Evolutionary conservation across 306 rosid species (phyloP), one percentile per base, ranked within the genome.

Genomic region (Dryas alaskensis): DNA sequence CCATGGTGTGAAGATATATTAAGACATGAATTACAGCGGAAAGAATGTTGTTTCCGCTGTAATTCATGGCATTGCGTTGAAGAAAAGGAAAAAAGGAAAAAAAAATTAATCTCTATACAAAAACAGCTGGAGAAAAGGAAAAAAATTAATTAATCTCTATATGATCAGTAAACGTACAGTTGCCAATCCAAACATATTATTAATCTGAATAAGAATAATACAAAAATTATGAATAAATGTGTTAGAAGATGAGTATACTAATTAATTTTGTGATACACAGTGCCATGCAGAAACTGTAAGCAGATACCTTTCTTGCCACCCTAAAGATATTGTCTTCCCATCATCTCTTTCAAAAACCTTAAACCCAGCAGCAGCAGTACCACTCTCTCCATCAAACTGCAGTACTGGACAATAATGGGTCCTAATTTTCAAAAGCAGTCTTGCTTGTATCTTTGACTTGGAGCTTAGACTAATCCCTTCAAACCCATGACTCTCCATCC

Each of bases 261-360:
- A 10, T 25, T 0, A 7, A 39, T 64, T 10, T 52, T 69, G 65
- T 76, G 78, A 53, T 25, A 76, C 64, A 73, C 89, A 76, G 45
- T 86, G 81, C 97, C 97, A 92, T 72, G 89, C 85, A 42, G 97
- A 86, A 45, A 86, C 90, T 0, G 92, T 87, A 6, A 87, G 88
- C 61, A 92, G 80, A 83, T 81, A 74, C 85, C 97, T 89, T 72
- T 87, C 81, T 76, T 92, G 96, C 97, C 97, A 92, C 31, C 92
- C 91, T 37, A 92, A 70, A 65, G 92, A 92, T 51, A 92, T 75
- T 17, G 92, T 90, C 66, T 70, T 83, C 64, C 90, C 91, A 55
- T 87, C 95, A 40, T 87, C 92, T 76, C 92, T 92, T 67, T 92
- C 97, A 12, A 85, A 82, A 53, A 89, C 89, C 82, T 82, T 84